These are phyloP conservation scores for Amyloporia xantha DNA, from an alignment of 768 basidiomycete species.

Conservation along the genomic window DNA sequence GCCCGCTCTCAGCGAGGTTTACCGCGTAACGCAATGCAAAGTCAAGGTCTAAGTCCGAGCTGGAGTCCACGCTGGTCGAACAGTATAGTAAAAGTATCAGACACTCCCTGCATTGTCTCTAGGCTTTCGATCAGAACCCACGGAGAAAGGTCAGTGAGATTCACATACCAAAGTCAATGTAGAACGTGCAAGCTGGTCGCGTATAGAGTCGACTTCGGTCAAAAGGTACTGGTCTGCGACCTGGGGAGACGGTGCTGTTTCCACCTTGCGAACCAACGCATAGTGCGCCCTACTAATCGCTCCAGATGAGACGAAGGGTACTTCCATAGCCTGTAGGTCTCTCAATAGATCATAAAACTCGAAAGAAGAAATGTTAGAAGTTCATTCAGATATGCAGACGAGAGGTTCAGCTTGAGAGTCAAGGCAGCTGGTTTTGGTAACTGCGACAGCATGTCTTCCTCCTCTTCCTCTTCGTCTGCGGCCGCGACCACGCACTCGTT, in stretches of 20 bases:
- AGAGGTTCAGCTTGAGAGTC: too few species aligned
- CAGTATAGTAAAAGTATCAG: slow-evolving; percentile 71
- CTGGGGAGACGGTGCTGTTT: slow-evolving; percentile 49
- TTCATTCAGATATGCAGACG: neutral
- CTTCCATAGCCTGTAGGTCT: slow-evolving; percentile 44
- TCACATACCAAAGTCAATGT: slow-evolving; percentile 48
- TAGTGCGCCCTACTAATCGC: slow-evolving; percentile 74
- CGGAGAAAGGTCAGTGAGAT: neutral
- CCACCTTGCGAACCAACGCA: slow-evolving; percentile 65
- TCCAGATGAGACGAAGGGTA: slow-evolving; percentile 73
- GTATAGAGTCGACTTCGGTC: slow-evolving; percentile 52
- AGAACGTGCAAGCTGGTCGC: slow-evolving; percentile 43
- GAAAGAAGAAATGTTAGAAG: neutral
- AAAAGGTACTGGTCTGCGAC: slow-evolving; percentile 56
- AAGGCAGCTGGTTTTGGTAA: slow-evolving; percentile 1
- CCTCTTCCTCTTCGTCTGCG: slow-evolving; percentile 19
- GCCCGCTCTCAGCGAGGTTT: slow-evolving; percentile 67
- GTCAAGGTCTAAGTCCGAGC: slow-evolving; percentile 42
- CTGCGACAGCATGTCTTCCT: slow-evolving; percentile 5
- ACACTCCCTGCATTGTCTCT: slow-evolving; percentile 63
- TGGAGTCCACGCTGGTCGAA: slow-evolving; percentile 40
- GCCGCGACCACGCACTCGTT: slow-evolving; percentile 60
- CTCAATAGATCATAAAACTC: neutral
- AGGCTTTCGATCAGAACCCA: neutral
- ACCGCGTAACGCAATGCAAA: slow-evolving; percentile 76